Evolutionary conservation across 768 basidiomycete species (phyloP).

Genomic region (Boletellus emodensis): DNA sequence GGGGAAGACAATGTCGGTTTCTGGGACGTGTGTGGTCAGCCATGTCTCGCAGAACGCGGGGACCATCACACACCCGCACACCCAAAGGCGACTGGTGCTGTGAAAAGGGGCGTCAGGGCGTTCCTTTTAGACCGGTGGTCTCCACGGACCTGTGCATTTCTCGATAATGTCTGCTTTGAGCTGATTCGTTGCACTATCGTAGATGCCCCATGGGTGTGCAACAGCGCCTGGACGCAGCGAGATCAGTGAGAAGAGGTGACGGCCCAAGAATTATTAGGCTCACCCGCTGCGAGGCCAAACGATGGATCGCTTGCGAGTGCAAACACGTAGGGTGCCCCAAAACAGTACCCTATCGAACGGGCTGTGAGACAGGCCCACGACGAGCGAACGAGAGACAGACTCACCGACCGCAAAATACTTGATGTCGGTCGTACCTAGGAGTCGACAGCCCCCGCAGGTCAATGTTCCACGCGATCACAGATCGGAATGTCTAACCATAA

Average conservation of each 20-base stretch:
- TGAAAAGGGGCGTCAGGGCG: neutral
- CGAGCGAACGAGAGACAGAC: neutral
- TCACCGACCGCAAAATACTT: slow-evolving; percentile 46
- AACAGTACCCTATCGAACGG: slow-evolving; percentile 47
- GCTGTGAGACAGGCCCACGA: neutral
- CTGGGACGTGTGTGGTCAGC: slow-evolving; percentile 29
- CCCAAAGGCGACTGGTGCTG: slow-evolving; percentile 52
- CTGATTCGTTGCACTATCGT: slow-evolving; percentile 13
- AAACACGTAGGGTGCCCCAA: slow-evolving; percentile 51
- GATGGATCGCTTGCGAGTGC: slow-evolving; percentile 42
- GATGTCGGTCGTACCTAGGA: slow-evolving; percentile 24
- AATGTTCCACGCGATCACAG: neutral
- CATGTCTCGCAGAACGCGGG: too few relatives aligned
- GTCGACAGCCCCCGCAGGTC: neutral
- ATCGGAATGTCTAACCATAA: slow-evolving; percentile 32
- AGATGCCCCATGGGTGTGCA: slow-evolving; percentile 45
- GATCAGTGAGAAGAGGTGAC: too few relatives aligned
- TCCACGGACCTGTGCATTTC: slow-evolving; percentile 43
- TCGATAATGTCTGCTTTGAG: slow-evolving; percentile 46
- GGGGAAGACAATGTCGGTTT: slow-evolving; percentile 56
- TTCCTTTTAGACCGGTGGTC: neutral
- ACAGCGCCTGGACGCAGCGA: slow-evolving; percentile 55
- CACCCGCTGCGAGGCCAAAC: slow-evolving; percentile 44
- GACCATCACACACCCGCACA: slow-evolving; percentile 44
- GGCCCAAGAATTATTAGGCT: neutral